Conservation (phyloP, 2,329 filamentous ascomycete species). For the Biscogniauxia marginata region DNA sequence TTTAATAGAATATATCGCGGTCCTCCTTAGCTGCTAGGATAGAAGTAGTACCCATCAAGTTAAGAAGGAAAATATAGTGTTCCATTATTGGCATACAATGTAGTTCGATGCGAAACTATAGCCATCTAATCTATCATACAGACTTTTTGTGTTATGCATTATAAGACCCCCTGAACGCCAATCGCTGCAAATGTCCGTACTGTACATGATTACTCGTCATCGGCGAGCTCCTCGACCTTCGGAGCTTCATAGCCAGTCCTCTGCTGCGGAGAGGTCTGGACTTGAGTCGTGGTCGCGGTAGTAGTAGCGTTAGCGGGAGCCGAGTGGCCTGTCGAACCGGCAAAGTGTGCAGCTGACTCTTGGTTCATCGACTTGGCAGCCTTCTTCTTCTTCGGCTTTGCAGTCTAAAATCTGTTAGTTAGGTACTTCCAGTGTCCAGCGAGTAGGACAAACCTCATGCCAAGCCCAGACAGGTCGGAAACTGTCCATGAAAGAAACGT, state of each 20-base stretch:
- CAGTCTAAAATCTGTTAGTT: constrained; percentile 22
- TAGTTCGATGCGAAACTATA: constrained; percentile 4
- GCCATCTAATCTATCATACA: constrained; percentile 13
- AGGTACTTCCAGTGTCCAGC: constrained; percentile 10
- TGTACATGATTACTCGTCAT: constrained; percentile 43
- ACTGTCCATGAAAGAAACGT: constrained; percentile 96
- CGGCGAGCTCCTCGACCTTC: constrained; percentile 51
- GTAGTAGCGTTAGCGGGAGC: constrained; percentile 54
- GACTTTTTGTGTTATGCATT: constrained; percentile 10
- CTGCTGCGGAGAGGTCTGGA: constrained; percentile 43
- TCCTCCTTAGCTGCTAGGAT: no score
- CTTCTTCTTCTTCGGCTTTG: constrained; percentile 53
- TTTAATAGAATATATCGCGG: no score
- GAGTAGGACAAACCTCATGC: constrained; percentile 72
- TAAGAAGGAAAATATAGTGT: background rate
- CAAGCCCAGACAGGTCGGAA: constrained; percentile 97
- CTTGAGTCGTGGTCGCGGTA: constrained; percentile 55
- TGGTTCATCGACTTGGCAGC: constrained; percentile 41
- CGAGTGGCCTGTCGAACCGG: constrained; percentile 52
- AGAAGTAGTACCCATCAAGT: no score
- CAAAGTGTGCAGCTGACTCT: constrained; percentile 42
- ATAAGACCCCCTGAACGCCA: constrained; percentile 28
- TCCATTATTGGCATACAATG: constrained; percentile 9
- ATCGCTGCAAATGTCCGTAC: constrained; percentile 21
- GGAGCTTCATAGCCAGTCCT: constrained; percentile 46